Conservation (phyloP, 2,329 filamentous ascomycete genomes). For the Ophiostoma sp. region DNA sequence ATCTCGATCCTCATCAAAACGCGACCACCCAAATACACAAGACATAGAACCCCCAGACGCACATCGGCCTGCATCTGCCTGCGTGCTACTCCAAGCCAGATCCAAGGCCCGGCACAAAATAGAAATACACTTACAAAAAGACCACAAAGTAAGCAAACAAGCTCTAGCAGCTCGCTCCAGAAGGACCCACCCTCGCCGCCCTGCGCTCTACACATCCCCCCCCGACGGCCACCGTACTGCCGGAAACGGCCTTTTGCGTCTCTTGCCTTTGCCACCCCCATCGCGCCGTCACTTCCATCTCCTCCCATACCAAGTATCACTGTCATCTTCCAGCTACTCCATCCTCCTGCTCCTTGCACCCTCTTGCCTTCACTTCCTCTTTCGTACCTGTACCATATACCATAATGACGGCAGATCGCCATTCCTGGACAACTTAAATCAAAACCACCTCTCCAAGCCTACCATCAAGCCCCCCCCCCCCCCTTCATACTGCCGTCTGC, state of each 20-base stretch:
- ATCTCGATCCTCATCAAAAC: background rate
- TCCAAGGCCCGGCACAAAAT: background rate
- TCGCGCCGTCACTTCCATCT: background rate
- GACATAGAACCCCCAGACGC: too few species aligned
- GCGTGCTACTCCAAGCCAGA: background rate
- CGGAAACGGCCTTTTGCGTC: constrained; percentile 15
- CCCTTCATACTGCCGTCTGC: background rate
- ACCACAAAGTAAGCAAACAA: constrained; percentile 9
- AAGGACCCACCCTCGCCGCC: constrained; percentile 10
- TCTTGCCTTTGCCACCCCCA: constrained; percentile 9
- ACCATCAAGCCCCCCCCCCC: background rate
- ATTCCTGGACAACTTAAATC: background rate
- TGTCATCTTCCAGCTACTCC: constrained; percentile 8
- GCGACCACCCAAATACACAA: background rate
- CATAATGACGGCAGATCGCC: constrained; percentile 9
- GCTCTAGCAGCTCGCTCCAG: constrained; percentile 7
- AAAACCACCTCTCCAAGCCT: background rate
- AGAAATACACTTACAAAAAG: constrained; percentile 12
- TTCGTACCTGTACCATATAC: constrained; percentile 1
- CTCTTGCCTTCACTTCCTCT: background rate
- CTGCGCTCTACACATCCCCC: background rate
- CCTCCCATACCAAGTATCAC: background rate
- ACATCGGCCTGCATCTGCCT: too few species aligned
- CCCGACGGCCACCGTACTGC: constrained; percentile 13
- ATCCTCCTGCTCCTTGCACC: background rate